Evolutionary conservation across 1,139 yeast genomes (phyloP).

Genomic region (Diutina scorzettiae): DNA sequence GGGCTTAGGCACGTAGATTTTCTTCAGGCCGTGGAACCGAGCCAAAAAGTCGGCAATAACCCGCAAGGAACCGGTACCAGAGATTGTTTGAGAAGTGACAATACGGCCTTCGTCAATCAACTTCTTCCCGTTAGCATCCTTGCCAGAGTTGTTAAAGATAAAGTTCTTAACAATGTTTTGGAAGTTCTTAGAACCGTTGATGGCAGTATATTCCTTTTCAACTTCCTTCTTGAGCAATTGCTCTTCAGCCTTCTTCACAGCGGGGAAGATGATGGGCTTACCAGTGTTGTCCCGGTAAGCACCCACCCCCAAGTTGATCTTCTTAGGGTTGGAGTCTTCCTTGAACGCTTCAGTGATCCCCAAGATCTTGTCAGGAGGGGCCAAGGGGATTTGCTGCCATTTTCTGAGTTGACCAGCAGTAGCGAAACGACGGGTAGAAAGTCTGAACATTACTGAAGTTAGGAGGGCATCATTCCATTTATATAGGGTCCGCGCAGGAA

Average conservation of each 20-base stretch:
- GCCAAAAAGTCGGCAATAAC: constrained; percentile 42
- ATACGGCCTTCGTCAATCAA: constrained; percentile 37
- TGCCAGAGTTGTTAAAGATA: constrained; percentile 37
- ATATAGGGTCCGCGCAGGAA: not conserved
- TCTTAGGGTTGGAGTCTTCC: constrained; percentile 27
- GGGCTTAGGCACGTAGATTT: constrained; percentile 52
- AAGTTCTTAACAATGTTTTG: constrained; percentile 37
- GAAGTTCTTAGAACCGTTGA: constrained; percentile 38
- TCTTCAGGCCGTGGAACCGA: constrained; percentile 31
- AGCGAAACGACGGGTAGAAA: constrained; percentile 2
- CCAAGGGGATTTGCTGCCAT: constrained; percentile 41
- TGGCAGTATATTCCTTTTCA: constrained; percentile 49
- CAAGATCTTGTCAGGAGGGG: constrained; percentile 65
- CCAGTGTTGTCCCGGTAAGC: constrained; percentile 39
- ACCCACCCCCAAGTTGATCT: constrained; percentile 40
- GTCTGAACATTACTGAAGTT: not conserved
- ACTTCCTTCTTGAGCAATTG: constrained; percentile 28
- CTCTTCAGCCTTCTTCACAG: constrained; percentile 35
- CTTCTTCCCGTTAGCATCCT: constrained; percentile 35
- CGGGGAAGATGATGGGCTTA: constrained; percentile 36
- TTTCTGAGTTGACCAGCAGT: constrained; percentile 7
- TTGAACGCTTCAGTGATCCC: constrained; percentile 48
- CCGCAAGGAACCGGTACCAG: constrained; percentile 50
- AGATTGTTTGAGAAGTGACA: constrained; percentile 45
- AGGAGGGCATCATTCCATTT: too few relatives aligned